phyloP scores from a whole-genome alignment of 495 filamentous ascomycete species.

The Neurospora sp. region DNA sequence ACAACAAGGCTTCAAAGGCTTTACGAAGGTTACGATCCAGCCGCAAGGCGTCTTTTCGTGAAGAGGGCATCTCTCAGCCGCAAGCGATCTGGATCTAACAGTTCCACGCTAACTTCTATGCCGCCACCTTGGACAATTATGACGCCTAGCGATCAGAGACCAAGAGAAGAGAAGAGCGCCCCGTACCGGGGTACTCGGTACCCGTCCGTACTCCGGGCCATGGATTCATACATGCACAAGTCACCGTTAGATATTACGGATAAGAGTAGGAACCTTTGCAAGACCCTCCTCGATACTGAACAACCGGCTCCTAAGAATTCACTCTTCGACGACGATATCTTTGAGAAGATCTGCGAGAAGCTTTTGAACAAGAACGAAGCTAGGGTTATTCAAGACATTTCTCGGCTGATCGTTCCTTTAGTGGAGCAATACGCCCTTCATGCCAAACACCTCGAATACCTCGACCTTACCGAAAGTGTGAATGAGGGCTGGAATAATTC shows the following conservation, averaged over 20 bases:
- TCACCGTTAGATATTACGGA: neutral
- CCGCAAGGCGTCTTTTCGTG: neutral
- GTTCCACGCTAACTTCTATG: no score
- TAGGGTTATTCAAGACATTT: neutral
- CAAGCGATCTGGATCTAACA: no score
- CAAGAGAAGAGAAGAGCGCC: neutral
- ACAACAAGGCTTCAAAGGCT: neutral
- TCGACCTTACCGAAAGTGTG: conserved; percentile 27
- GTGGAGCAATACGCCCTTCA: neutral
- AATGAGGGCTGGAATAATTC: conserved; percentile 35
- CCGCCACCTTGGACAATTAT: neutral
- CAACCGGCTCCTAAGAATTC: neutral
- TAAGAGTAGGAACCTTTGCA: neutral
- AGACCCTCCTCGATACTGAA: neutral
- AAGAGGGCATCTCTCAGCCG: neutral
- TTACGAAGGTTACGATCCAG: neutral
- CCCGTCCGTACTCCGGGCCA: no score
- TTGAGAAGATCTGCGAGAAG: neutral
- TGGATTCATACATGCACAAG: neutral
- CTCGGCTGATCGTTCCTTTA: conserved; percentile 14
- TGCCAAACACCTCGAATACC: neutral
- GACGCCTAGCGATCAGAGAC: neutral
- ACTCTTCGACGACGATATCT: conserved; percentile 1
- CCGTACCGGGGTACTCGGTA: no score
- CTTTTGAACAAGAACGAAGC: neutral